Percentiles rank a stretch among this genome's conserved stretches.
Evolutionary conservation across 1,284 basidiomycete genomes (phyloP).

Genomic region (Coniferiporia weirii): DNA sequence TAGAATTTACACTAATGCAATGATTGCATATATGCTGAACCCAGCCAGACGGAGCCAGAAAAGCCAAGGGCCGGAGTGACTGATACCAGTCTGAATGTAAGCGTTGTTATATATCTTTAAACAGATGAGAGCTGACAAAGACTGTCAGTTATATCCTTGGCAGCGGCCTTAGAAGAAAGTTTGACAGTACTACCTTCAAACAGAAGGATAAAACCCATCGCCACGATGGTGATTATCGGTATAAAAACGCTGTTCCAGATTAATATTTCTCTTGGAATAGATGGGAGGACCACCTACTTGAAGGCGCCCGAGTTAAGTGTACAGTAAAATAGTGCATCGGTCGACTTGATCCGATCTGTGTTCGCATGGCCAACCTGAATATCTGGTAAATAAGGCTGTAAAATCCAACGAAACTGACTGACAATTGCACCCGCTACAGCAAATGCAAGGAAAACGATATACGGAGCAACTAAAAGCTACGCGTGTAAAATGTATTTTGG

Average conservation of each 20-base stretch:
- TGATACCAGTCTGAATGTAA: conserved; percentile 9
- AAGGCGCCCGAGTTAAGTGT: conserved; percentile 12
- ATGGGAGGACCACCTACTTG: conserved; percentile 1
- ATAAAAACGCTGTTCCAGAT: conserved; percentile 8
- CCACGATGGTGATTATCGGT: conserved; percentile 11
- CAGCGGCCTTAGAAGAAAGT: not conserved
- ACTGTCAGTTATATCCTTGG: not conserved
- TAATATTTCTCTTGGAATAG: not conserved
- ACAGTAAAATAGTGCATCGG: conserved; percentile 15
- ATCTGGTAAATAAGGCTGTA: not conserved
- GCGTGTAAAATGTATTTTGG: not conserved
- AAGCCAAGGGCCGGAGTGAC: conserved; percentile 7
- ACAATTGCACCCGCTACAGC: conserved; percentile 15
- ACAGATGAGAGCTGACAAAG: conserved; percentile 12
- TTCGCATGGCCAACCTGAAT: conserved; percentile 14
- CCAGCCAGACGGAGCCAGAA: conserved; percentile 15
- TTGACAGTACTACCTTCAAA: conserved; percentile 13
- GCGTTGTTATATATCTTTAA: conserved; percentile 13
- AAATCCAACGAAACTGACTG: not conserved
- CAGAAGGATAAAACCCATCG: conserved; percentile 16
- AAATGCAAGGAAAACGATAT: conserved; percentile 17
- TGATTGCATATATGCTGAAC: conserved; percentile 17
- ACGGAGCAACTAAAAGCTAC: conserved; percentile 19
- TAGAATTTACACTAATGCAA: conserved; percentile 13
- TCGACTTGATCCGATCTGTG: not conserved